Evolutionary conservation across 83 land plant genomes (phyloP).

Genomic region (Picea mariana): DNA sequence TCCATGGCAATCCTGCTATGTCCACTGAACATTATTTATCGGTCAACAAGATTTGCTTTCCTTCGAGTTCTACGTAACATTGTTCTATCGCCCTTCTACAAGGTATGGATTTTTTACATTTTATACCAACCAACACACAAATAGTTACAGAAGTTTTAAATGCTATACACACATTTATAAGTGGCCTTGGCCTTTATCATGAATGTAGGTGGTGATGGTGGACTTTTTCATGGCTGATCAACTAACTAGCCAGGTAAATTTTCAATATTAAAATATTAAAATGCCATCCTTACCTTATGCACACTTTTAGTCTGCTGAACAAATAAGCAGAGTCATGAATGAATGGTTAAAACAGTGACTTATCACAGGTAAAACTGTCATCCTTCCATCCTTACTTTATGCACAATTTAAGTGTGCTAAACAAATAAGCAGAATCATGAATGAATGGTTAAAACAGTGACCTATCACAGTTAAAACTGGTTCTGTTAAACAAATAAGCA

Average conservation of each 20-base stretch:
- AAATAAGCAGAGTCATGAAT: background rate
- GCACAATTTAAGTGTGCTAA: background rate
- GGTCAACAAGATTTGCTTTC: slow-evolving; percentile 76
- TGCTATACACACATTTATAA: background rate
- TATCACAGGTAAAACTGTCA: too few species aligned
- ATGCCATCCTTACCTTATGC: background rate
- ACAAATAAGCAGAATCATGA: background rate
- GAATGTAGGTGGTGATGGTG: slow-evolving; percentile 67
- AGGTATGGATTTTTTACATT: slow-evolving; percentile 36
- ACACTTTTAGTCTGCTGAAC: background rate
- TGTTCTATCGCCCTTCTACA: slow-evolving; percentile 83
- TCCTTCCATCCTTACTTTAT: background rate
- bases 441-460: background rate
- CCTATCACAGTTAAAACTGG: too few species aligned
- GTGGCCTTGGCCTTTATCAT: background rate
- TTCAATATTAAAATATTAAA: background rate
- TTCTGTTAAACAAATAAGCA: background rate
- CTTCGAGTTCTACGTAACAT: slow-evolving; percentile 68
- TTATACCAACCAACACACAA: background rate
- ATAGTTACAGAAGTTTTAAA: background rate
- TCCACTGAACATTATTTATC: slow-evolving; percentile 79
- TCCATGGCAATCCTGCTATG: slow-evolving; percentile 65
- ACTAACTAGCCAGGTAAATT: slow-evolving; percentile 77
- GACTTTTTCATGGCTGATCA: slow-evolving; percentile 94
- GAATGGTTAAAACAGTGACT: background rate